Conservation (phyloP, 2,329 filamentous ascomycete genomes). For the Thielaviopsis musarum region DNA sequence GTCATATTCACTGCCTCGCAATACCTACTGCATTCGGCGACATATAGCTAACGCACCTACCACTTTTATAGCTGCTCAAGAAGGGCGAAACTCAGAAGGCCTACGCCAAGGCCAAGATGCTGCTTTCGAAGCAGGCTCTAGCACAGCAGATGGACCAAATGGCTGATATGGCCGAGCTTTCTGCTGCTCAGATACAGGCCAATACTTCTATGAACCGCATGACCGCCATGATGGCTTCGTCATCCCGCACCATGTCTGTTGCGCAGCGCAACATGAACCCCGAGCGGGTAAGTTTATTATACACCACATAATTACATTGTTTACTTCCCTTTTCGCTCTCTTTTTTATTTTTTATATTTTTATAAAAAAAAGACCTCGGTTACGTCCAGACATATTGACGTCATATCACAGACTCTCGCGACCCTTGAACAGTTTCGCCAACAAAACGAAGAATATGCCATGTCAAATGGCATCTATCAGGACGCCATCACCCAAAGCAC, state of each 20-base stretch:
- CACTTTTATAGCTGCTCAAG: slow-evolving; percentile 29
- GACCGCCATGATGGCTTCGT: slow-evolving; percentile 46
- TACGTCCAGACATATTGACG: not conserved
- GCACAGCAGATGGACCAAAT: slow-evolving; percentile 48
- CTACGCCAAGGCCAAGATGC: slow-evolving; percentile 45
- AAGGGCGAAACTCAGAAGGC: slow-evolving; percentile 47
- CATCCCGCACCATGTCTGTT: slow-evolving; percentile 38
- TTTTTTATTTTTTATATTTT: not conserved
- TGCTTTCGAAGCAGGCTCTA: slow-evolving; percentile 43
- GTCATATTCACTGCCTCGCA: not conserved
- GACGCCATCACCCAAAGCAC: slow-evolving; percentile 70
- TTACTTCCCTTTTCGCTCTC: not conserved
- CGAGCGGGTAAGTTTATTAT: slow-evolving; percentile 27
- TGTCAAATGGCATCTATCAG: slow-evolving; percentile 62
- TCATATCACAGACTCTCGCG: slow-evolving; percentile 30
- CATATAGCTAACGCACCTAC: not conserved
- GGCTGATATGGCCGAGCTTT: slow-evolving; percentile 46
- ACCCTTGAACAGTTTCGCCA: slow-evolving; percentile 44
- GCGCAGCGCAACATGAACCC: slow-evolving; percentile 43
- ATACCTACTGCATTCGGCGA: not conserved
- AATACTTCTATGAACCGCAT: slow-evolving; percentile 50
- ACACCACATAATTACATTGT: no score
- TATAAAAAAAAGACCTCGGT: not conserved
- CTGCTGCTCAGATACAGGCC: slow-evolving; percentile 43
- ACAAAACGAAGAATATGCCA: slow-evolving; percentile 47